Percentiles rank a stretch among this genome's conserved stretches.
Conservation (phyloP, 768 basidiomycete genomes). For the Trametes cinnabarina region DNA sequence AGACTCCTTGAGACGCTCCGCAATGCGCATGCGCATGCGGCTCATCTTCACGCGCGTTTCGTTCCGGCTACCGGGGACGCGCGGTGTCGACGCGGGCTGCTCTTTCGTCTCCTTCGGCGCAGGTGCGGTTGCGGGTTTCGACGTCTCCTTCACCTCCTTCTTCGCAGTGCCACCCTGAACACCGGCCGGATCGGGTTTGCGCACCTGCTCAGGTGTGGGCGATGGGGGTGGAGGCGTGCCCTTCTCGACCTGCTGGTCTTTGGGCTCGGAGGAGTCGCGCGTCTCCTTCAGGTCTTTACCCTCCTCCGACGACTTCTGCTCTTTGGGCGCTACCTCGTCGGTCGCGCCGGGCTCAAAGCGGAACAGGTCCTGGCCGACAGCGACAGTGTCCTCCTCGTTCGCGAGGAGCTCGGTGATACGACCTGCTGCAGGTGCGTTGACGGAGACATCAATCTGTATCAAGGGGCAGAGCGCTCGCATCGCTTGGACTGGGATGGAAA, state of each 20-base stretch:
- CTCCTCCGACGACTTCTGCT: conserved; percentile 23
- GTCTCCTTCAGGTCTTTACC: conserved; percentile 28
- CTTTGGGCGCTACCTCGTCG: conserved; percentile 21
- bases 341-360: conserved; percentile 74
- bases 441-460: conserved; percentile 89
- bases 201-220: conserved; percentile 36
- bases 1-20: conserved; percentile 96
- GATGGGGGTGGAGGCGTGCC: conserved; percentile 42
- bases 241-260: conserved; percentile 50
- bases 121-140: conserved; percentile 27
- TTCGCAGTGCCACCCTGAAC: conserved; percentile 34
- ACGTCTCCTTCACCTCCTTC: conserved; percentile 36
- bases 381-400: conserved; percentile 90
- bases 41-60: conserved; percentile 99
- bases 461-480: background rate
- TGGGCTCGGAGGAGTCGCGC: conserved; percentile 44
- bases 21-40: conserved; percentile 96
- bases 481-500: background rate
- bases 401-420: conserved; percentile 85
- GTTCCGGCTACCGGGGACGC: conserved; percentile 55
- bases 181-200: conserved; percentile 28
- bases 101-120: conserved; percentile 25
- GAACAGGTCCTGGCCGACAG: conserved; percentile 93
- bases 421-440: conserved; percentile 88
- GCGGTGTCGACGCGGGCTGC: conserved; percentile 34